phyloP scores from a whole-genome alignment of 2,329 filamentous ascomycete genomes.

The Seiridium unicorne region DNA sequence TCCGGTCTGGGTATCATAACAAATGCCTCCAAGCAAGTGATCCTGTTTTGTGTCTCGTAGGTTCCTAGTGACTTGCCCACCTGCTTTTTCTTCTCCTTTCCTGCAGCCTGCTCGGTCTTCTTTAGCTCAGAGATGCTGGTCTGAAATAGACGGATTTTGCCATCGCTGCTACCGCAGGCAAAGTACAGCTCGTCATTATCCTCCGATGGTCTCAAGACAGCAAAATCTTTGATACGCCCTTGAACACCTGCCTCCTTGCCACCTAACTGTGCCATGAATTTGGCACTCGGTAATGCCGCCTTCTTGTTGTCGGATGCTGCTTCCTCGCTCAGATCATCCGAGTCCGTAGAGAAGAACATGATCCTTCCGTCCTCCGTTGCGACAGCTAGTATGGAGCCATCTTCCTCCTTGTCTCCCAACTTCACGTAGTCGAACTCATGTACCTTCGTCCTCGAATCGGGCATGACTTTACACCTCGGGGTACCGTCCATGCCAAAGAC shows the following conservation, averaged over 20 bases:
- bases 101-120: conserved; percentile 23
- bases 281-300: conserved; percentile 52
- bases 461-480: conserved; percentile 71
- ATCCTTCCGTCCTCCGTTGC: conserved; percentile 90
- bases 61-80: conserved; percentile 69
- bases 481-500: conserved; percentile 88
- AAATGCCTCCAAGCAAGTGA: conserved; percentile 86
- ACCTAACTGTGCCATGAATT: conserved; percentile 74
- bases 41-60: conserved; percentile 83
- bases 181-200: conserved; percentile 50
- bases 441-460: conserved; percentile 71
- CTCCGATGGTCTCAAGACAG: conserved; percentile 50
- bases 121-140: conserved; percentile 44
- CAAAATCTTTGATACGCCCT: conserved; percentile 86
- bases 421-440: conserved; percentile 77
- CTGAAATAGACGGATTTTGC: conserved; percentile 76
- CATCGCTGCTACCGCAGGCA: conserved; percentile 80
- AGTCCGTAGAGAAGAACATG: conserved; percentile 74
- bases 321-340: conserved; percentile 39
- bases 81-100: conserved; percentile 26
- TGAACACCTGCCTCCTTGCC: conserved; percentile 66
- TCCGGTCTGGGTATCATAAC: conserved; percentile 73
- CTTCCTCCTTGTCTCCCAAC: conserved; percentile 48
- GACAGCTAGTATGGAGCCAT: conserved; percentile 63
- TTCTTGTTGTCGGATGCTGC: conserved; percentile 40